These are phyloP conservation scores for Rhizodiscina lignyota DNA, from an alignment of 495 filamentous ascomycete species.

Conservation along the genomic window DNA sequence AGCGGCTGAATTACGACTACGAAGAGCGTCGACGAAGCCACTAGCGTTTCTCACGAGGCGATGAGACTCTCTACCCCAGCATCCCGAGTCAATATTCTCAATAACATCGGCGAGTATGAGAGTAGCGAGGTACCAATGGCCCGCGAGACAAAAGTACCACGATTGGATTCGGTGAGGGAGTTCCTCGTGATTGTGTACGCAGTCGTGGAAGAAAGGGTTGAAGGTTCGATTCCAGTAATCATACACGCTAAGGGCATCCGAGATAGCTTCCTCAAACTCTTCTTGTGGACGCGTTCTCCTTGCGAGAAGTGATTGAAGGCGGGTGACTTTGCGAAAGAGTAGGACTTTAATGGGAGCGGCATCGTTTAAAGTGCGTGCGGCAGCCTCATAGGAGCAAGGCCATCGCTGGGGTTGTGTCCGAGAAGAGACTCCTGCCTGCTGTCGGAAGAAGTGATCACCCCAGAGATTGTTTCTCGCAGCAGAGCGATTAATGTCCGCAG, in stretches of 20 bases:
- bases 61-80: conserved; percentile 11
- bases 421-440: conserved; percentile 6
- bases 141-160: conserved; percentile 29
- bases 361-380: conserved; percentile 23
- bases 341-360: conserved; percentile 32
- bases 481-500: conserved; percentile 1
- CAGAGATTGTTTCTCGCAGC: conserved; percentile 9
- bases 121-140: conserved; percentile 31
- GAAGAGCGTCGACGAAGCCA: conserved; percentile 15
- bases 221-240: conserved; percentile 29
- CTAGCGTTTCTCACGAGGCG: conserved; percentile 15
- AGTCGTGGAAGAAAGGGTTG: conserved; percentile 26
- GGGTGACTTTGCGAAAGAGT: conserved; percentile 28
- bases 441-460: conserved; percentile 23
- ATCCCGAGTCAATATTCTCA: conserved; percentile 22
- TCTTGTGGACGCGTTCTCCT: conserved; percentile 10
- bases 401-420: conserved; percentile 14
- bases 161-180: conserved; percentile 29
- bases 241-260: conserved; percentile 21
- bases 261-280: conserved; percentile 23
- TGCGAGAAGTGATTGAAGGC: conserved; percentile 25
- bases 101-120: conserved; percentile 29
- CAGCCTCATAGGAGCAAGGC: conserved; percentile 29
- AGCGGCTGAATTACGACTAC: conserved; percentile 19
- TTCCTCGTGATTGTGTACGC: conserved; percentile 23